Conservation (phyloP, 768 basidiomycete species). For the Mycena rebaudengoi region DNA sequence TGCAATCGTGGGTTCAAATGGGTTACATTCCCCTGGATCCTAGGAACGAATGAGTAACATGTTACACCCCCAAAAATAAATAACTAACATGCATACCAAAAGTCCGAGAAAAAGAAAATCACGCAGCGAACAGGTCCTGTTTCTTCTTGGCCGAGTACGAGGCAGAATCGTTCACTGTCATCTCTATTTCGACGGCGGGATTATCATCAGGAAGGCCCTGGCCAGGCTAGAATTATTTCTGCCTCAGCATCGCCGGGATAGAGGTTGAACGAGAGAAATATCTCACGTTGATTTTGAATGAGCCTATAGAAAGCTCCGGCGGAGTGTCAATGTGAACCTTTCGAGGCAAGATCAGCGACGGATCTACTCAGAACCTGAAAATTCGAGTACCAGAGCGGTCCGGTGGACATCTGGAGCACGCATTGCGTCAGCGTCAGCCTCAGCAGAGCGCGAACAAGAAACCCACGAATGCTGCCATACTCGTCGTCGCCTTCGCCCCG, state of each 20-base stretch:
- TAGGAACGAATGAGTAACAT: neutral
- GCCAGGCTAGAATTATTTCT: neutral
- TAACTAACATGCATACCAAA: neutral
- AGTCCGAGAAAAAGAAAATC: neutral
- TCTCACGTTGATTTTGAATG: slow-evolving; percentile 4
- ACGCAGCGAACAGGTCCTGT: neutral
- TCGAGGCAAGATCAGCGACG: neutral
- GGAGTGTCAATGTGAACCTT: neutral
- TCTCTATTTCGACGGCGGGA: neutral
- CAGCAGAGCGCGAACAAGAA: neutral
- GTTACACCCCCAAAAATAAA: neutral
- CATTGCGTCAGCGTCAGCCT: neutral
- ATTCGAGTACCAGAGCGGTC: neutral
- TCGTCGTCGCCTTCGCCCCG: slow-evolving; percentile 7
- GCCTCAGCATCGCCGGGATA: neutral
- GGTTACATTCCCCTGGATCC: neutral
- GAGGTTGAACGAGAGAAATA: slow-evolving; percentile 5
- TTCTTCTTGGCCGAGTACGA: neutral
- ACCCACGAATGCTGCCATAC: neutral
- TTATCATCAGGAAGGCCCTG: slow-evolving; percentile 1
- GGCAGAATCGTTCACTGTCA: slow-evolving; percentile 2
- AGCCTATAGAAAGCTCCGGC: neutral
- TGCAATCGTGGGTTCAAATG: neutral
- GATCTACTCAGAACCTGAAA: slow-evolving; percentile 5
- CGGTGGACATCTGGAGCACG: neutral